Base-by-base conservation (phyloP, 1,284 basidiomycete genomes). In the Ceratobasidium sp. region DNA sequence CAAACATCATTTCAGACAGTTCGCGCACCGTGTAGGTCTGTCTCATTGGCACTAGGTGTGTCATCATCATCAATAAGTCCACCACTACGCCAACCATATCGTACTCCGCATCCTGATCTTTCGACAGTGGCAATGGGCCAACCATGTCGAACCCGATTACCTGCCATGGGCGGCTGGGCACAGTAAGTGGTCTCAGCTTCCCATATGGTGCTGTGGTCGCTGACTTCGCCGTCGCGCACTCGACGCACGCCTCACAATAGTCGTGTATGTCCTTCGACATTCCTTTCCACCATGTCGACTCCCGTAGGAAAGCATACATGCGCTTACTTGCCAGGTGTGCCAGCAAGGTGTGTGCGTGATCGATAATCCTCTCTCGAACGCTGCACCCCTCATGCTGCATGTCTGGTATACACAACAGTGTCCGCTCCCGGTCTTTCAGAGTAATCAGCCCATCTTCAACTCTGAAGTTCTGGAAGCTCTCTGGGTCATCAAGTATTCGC, bases 81-180 rank as follows among this genome's bases (percentile, higher is more conserved):
- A 85, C 83, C 0, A 85, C 74, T 0, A 84, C 81, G 5, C 80
- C 78, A 0, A 86, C 80, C 72, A 79, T 79, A 76, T 86, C 82
- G 75, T 80, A 85, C 0, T 78, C 76, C 0, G 81, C 79, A 66
- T 83, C 74, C 3, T 80, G 24, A 69, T 81, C 81, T 2, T 74
- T 72, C 0, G 82, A 83, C 6, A 77, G 66, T 0, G 82, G 85
- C 0, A 86, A 75, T 0, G 83, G 83, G 2, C 84, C 83, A 0
- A 86, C 81, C 71, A 86, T 85, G 64, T 87, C 85, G 9, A 86
- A 81, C 0, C 82, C 81, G 1, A 86, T 81, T 0, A 78, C 69
- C 61, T 83, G 79, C 83, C 84, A 85, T 11, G 83, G 83, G 4
- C 74, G 37, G 0, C 37, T 56, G 0, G 83, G 83, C 0, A 84